Evolutionary conservation across 352 stramenopile genomes (phyloP).

Genomic region (Pythium volutum): DNA sequence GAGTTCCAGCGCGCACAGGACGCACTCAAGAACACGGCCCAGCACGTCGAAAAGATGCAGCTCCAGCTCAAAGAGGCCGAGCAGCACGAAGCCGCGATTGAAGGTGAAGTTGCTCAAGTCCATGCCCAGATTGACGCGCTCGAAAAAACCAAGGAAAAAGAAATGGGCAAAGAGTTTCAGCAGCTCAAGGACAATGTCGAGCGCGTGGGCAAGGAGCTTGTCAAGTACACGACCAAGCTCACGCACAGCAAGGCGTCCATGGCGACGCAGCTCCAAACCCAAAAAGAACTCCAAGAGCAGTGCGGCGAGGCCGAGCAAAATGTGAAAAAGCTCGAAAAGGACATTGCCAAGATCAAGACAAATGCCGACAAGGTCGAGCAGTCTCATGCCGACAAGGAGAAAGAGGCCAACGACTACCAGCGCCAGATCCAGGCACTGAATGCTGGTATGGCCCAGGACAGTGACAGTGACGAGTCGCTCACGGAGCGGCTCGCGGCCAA

Average conservation of each 20-base stretch:
- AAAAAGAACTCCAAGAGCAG: constrained; percentile 65
- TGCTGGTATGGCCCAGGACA: constrained; percentile 76
- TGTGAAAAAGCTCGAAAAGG: constrained; percentile 77
- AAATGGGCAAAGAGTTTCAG: constrained; percentile 85
- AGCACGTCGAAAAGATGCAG: constrained; percentile 89
- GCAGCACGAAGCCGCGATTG: constrained; percentile 50
- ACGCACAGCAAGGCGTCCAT: constrained; percentile 71
- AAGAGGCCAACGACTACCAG: constrained; percentile 67
- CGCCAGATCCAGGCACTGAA: constrained; percentile 87
- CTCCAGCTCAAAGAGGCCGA: constrained; percentile 77
- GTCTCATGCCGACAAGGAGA: constrained; percentile 47
- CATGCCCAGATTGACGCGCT: constrained; percentile 41
- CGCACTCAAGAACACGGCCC: constrained; percentile 80
- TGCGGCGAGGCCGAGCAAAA: constrained; percentile 72
- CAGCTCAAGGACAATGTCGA: constrained; percentile 80
- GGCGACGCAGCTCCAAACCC: constrained; percentile 57
- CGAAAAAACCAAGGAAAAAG: constrained; percentile 72
- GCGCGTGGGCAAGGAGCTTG: constrained; percentile 72
- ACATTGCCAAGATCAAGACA: constrained; percentile 75
- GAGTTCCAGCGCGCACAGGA: constrained; percentile 92
- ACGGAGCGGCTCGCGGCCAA: constrained; percentile 74
- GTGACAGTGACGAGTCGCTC: constrained; percentile 71
- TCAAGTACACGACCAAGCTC: constrained; percentile 83
- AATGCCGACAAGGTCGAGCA: constrained; percentile 56
- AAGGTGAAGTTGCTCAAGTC: constrained; percentile 85